Conservation (phyloP, 305 asterid genomes). For the Salvia sclarea region DNA sequence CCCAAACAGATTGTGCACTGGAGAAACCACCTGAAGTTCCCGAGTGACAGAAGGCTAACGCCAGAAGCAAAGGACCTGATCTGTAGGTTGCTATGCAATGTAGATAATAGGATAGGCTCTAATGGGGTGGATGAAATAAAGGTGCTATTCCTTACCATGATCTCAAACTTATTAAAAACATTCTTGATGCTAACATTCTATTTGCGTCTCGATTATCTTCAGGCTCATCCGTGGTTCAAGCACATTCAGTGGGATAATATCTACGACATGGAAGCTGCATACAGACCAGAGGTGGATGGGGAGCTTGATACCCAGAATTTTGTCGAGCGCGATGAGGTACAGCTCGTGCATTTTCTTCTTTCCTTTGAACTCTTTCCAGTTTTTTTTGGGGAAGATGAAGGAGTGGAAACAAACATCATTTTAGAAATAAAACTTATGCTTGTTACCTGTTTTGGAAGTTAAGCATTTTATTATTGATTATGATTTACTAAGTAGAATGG, state of each 20-base stretch:
- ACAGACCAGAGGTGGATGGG: conserved; percentile 80
- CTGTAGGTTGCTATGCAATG: conserved; percentile 80
- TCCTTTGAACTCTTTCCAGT: neutral
- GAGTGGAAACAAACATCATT: no score
- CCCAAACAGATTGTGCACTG: conserved; percentile 98
- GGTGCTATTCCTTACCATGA: no score
- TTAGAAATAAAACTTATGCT: no score
- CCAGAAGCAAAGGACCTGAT: conserved; percentile 86
- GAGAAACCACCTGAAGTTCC: conserved; percentile 87
- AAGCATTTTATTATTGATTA: neutral
- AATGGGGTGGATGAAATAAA: conserved; percentile 81
- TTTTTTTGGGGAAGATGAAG: neutral
- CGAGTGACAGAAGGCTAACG: conserved; percentile 66
- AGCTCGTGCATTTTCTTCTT: conserved; percentile 21
- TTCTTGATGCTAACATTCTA: neutral
- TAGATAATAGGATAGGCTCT: conserved; percentile 90
- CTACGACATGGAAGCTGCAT: conserved; percentile 94
- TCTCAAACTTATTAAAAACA: no score
- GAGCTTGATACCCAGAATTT: conserved; percentile 94
- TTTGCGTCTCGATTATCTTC: conserved; percentile 30
- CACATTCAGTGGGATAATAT: conserved; percentile 76
- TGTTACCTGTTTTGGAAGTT: neutral
- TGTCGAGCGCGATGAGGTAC: conserved; percentile 89
- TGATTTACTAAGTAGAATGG: neutral
- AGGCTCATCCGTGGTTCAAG: conserved; percentile 94